Conservation (phyloP, 148 eudicot species). For the Rhododendron molle region DNA sequence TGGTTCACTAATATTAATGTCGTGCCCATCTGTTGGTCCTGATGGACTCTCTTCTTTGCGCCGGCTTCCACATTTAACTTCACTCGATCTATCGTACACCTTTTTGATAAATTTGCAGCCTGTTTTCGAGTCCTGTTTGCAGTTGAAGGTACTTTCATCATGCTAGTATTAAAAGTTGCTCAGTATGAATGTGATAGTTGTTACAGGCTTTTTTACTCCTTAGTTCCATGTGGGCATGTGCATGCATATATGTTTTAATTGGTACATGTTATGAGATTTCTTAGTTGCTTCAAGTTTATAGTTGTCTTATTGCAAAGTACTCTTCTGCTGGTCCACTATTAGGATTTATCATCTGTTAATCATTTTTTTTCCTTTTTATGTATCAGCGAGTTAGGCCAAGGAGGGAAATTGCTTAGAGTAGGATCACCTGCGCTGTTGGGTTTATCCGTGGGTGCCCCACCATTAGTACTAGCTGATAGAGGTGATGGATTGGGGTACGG, state of each 20-base stretch:
- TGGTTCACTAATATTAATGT: slow-evolving; percentile 84
- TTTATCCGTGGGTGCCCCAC: background rate
- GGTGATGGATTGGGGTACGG: background rate
- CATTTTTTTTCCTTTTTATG: background rate
- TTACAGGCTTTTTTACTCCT: background rate
- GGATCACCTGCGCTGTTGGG: background rate
- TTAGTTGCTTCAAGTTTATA: background rate
- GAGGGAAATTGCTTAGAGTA: background rate
- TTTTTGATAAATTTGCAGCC: slow-evolving; percentile 79
- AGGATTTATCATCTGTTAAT: background rate
- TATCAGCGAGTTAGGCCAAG: background rate
- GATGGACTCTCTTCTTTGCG: slow-evolving; percentile 70
- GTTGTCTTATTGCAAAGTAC: background rate
- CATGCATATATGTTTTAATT: background rate
- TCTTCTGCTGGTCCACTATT: background rate
- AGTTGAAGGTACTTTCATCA: slow-evolving; percentile 52
- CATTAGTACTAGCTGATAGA: background rate
- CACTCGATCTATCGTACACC: slow-evolving; percentile 91
- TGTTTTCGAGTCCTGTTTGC: slow-evolving; percentile 68
- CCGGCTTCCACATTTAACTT: slow-evolving; percentile 62
- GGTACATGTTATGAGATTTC: background rate
- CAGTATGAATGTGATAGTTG: background rate
- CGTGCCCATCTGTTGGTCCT: slow-evolving; percentile 86
- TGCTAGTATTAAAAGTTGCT: background rate
- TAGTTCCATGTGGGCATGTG: no score